A percentile compares a stretch with the other conserved stretches of the same genome.
Evolutionary conservation across 371 early-diverging fungal genomes (phyloP).

Genomic region (Mortierella sp.): DNA sequence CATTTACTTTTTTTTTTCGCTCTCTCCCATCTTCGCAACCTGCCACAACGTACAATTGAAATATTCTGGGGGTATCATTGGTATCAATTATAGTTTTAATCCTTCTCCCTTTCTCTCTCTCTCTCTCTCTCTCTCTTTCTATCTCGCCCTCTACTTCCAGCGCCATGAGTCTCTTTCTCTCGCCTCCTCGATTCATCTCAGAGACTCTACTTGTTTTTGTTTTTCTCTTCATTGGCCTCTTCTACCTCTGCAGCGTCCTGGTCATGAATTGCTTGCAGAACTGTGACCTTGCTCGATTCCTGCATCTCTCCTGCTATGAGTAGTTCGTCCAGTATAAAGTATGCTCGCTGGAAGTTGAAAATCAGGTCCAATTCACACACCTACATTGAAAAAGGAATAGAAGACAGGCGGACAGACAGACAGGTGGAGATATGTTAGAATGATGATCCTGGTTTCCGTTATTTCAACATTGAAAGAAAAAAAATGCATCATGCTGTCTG

Average conservation of each 20-base stretch:
- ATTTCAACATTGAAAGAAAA: too few species aligned
- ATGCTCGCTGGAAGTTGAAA: slow-evolving; percentile 72
- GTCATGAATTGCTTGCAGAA: not conserved
- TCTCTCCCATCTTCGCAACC: too few species aligned
- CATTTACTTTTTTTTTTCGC: too few species aligned
- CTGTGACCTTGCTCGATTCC: slow-evolving; percentile 55
- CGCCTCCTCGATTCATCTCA: too few species aligned
- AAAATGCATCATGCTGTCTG: too few species aligned
- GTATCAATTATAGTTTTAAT: too few species aligned
- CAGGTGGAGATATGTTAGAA: not conserved
- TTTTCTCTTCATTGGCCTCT: slow-evolving; percentile 1
- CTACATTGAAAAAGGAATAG: slow-evolving; percentile 39
- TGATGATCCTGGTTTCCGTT: not conserved
- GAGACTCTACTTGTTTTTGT: not conserved
- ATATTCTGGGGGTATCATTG: too few species aligned
- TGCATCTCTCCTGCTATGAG: slow-evolving; percentile 87
- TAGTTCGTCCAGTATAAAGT: slow-evolving; percentile 88
- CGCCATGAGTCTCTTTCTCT: too few species aligned
- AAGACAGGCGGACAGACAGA: not conserved
- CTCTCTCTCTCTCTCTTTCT: too few species aligned
- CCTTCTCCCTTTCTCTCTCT: too few species aligned
- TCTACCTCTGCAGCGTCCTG: not conserved
- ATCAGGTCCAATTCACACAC: slow-evolving; percentile 90
- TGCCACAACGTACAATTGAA: too few species aligned
- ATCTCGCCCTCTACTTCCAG: too few species aligned